Percentiles rank a stretch among this genome's conserved stretches.
Conservation (phyloP, 1,139 yeast genomes). For the Geotrichum citri-aurantii region DNA sequence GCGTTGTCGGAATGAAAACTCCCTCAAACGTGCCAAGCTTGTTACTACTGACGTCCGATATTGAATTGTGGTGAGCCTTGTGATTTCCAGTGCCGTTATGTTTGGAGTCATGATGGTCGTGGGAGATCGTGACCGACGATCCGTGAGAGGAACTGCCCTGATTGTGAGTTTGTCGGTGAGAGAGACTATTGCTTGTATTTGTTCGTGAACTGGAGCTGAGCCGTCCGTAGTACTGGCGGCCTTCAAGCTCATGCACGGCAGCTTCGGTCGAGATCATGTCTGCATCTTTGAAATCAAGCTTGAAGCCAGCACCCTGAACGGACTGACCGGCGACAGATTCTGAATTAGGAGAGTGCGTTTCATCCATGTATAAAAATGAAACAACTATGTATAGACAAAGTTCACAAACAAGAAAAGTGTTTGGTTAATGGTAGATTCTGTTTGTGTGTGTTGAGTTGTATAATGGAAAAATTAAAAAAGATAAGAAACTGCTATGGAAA, state of each 20-base stretch:
- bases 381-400: background rate
- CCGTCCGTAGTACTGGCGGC: slow-evolving; percentile 16
- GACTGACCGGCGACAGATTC: background rate
- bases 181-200: background rate
- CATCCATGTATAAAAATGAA: background rate
- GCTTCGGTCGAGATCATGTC: slow-evolving; percentile 2
- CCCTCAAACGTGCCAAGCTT: slow-evolving; percentile 38
- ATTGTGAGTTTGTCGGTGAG: background rate
- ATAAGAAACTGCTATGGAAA: too few species aligned
- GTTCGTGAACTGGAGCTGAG: background rate
- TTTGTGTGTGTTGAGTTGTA: too few species aligned
- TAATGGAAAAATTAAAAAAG: too few species aligned
- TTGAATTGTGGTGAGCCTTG: background rate
- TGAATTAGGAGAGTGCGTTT: background rate
- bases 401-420: background rate
- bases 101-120: background rate
- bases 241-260: slow-evolving; percentile 12
- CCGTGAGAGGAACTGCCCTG: background rate
- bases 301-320: slow-evolving; percentile 8
- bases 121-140: background rate
- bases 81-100: background rate
- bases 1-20: slow-evolving; percentile 72
- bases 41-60: background rate
- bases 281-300: slow-evolving; percentile 5
- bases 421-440: too few species aligned